These are phyloP conservation scores for Nakazawaea pomicola DNA, from an alignment of 805 yeast species.

Conservation along the genomic window DNA sequence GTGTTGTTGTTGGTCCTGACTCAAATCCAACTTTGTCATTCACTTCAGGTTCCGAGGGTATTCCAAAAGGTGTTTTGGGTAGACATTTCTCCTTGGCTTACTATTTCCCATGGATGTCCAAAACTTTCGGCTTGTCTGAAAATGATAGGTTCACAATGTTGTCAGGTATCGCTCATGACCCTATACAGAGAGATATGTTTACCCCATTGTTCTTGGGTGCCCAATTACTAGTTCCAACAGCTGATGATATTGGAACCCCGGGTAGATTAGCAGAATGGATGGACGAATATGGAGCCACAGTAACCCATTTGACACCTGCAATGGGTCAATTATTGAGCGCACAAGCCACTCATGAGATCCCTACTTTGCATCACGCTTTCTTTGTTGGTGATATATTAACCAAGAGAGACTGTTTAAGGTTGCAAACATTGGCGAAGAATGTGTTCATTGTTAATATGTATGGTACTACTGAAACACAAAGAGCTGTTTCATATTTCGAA, in stretches of 20 bases:
- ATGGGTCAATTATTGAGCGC: conserved; percentile 98
- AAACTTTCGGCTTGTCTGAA: conserved; percentile 70
- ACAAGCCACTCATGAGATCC: conserved; percentile 86
- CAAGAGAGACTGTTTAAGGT: conserved; percentile 91
- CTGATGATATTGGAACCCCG: conserved; percentile 98
- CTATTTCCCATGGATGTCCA: conserved; percentile 98
- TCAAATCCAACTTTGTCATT: conserved; percentile 94
- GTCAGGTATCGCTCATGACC: conserved; percentile 98
- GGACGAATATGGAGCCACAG: conserved; percentile 85
- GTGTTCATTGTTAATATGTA: conserved; percentile 94
- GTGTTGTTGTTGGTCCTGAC: conserved; percentile 95
- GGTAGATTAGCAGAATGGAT: conserved; percentile 98
- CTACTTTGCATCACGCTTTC: conserved; percentile 88
- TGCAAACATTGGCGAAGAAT: conserved; percentile 88
- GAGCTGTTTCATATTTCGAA: conserved; percentile 94
- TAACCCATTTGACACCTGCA: conserved; percentile 97
- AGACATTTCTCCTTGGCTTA: conserved; percentile 96
- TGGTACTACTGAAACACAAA: conserved; percentile 98
- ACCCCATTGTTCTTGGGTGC: conserved; percentile 98
- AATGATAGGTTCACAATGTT: conserved; percentile 94
- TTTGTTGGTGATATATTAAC: conserved; percentile 97
- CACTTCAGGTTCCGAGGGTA: conserved; percentile 97
- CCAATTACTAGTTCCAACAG: conserved; percentile 84
- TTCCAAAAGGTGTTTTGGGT: conserved; percentile 98
- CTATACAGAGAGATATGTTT: conserved; percentile 98